phyloP scores from a whole-genome alignment of 2,329 filamentous ascomycete genomes.

The Orbilia ellipsospora region DNA sequence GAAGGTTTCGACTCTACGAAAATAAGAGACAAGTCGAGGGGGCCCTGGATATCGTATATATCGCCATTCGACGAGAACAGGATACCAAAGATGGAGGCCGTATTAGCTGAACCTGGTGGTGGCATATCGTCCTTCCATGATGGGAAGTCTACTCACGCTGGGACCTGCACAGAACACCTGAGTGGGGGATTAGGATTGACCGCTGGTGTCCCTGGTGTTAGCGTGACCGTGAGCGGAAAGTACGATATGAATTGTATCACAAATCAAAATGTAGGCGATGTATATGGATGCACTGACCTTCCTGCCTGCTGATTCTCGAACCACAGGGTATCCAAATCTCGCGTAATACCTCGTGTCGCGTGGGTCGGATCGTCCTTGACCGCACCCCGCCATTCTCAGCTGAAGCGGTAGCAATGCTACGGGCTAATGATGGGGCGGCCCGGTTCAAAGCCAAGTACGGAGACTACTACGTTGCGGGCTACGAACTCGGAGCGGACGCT shows the following conservation, averaged over 20 bases:
- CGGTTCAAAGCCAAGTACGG: constrained; percentile 6
- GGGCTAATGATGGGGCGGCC: background rate
- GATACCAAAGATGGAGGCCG: background rate
- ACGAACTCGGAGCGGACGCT: constrained; percentile 4
- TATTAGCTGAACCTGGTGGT: background rate
- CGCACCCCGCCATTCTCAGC: background rate
- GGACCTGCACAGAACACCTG: constrained; percentile 8
- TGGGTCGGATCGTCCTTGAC: constrained; percentile 6
- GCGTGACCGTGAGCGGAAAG: background rate
- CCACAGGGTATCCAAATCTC: constrained; percentile 2
- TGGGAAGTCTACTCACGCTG: background rate
- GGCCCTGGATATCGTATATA: background rate
- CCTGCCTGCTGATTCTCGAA: no score
- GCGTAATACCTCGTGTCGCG: constrained; percentile 9
- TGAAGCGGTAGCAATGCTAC: background rate
- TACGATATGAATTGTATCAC: constrained; percentile 3
- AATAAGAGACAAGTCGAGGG: no score
- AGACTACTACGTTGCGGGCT: constrained; percentile 1
- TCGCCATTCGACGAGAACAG: constrained; percentile 1
- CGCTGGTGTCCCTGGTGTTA: constrained; percentile 13
- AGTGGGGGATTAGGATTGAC: constrained; percentile 7
- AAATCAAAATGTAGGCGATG: constrained; percentile 13
- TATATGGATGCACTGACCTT: no score
- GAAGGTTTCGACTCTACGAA: no score
- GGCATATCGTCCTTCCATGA: constrained; percentile 4